Evolutionary conservation across 108 stramenopile genomes (phyloP).

Genomic region (Cyclotella choctawhatcheeana): DNA sequence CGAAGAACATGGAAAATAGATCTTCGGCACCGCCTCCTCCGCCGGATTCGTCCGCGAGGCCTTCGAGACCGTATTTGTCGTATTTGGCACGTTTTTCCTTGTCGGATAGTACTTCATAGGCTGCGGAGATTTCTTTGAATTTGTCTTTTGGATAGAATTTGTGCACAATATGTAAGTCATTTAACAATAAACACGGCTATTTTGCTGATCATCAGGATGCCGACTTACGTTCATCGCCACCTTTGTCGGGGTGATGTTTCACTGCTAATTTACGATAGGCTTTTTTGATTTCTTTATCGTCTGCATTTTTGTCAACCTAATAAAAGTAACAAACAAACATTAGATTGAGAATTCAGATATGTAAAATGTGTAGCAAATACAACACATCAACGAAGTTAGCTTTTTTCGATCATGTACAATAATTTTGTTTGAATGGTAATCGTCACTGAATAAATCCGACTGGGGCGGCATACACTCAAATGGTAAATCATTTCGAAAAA

Average conservation of each 20-base stretch:
- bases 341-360: too few species aligned
- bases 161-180: too few species aligned
- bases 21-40: constrained; percentile 79
- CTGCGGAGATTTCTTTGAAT: constrained; percentile 92
- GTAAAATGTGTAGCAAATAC: too few species aligned
- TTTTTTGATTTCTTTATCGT: constrained; percentile 87
- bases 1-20: constrained; percentile 96
- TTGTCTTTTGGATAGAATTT: too few species aligned
- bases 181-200: too few species aligned
- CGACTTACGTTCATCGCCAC: too few species aligned
- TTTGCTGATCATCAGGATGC: too few species aligned
- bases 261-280: constrained; percentile 88
- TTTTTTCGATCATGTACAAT: constrained; percentile 56
- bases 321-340: too few species aligned
- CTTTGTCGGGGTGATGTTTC: constrained; percentile 92
- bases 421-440: constrained; percentile 58
- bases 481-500: constrained; percentile 55
- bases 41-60: constrained; percentile 71
- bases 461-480: constrained; percentile 63
- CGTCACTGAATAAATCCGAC: constrained; percentile 58
- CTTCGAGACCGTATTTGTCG: constrained; percentile 91
- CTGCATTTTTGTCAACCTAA: constrained; percentile 73
- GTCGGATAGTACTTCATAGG: constrained; percentile 91
- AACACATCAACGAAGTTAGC: too few species aligned
- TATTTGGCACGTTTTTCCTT: constrained; percentile 89